Conservation (phyloP, 2,329 filamentous ascomycete genomes). For the Scedosporium boydii region DNA sequence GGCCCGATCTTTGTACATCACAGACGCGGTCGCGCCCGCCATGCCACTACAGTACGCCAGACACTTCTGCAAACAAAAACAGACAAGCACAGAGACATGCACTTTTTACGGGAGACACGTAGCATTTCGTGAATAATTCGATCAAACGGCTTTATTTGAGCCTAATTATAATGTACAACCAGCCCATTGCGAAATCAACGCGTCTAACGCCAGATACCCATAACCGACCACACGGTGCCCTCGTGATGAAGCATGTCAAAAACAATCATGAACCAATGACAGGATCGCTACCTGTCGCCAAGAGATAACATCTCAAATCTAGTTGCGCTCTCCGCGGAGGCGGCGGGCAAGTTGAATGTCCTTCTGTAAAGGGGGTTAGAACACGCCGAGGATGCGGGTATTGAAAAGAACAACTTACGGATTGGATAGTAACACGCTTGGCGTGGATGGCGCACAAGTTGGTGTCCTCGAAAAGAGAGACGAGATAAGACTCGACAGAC, state of each 20-base stretch:
- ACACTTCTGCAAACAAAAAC: no score
- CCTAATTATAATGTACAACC: constrained; percentile 6
- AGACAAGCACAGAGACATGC: no score
- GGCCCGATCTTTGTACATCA: no score
- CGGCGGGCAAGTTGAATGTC: constrained; percentile 95
- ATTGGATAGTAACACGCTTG: constrained; percentile 98
- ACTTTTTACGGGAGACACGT: background rate
- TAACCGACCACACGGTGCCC: background rate
- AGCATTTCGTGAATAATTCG: background rate
- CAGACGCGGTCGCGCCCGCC: no score
- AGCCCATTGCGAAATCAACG: constrained; percentile 2
- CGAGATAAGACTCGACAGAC: constrained; percentile 96
- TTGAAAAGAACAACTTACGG: constrained; percentile 17
- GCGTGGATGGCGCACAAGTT: constrained; percentile 98
- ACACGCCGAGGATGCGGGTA: no score
- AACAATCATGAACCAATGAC: constrained; percentile 1
- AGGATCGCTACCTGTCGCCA: background rate
- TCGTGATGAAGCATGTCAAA: constrained; percentile 6
- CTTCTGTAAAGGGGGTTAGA: constrained; percentile 37
- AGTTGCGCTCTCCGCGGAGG: constrained; percentile 89
- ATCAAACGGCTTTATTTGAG: background rate
- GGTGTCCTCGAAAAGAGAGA: constrained; percentile 96
- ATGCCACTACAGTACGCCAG: no score
- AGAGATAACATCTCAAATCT: constrained; percentile 21
- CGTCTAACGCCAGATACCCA: constrained; percentile 6